Base-by-base conservation (phyloP, 768 basidiomycete genomes). In the Fibroporia radiculosa region DNA sequence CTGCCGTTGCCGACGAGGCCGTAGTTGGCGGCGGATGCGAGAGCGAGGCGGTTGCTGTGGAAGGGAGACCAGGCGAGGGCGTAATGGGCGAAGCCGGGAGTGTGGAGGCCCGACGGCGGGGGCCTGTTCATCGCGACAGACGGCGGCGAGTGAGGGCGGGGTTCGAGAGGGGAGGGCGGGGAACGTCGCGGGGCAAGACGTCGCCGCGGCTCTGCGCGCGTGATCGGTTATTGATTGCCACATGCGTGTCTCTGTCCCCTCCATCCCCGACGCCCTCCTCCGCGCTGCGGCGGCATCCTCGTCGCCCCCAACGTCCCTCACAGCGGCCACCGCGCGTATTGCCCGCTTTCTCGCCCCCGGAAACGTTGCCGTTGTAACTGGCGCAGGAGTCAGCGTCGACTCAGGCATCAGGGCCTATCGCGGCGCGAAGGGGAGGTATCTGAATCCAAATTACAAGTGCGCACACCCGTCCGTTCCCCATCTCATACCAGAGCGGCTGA, bases 401-500 rank as follows among this genome's bases (percentile, higher is more conserved):
- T 90, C 86, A 22, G 95, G 95, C 35, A 95, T 98, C 48, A 72
- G 90, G 52, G 92, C 93, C n/a, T 96, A 97, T 64, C 70, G 93
- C 46, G 93, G 93, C 1, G 61, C 59, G 49, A 87, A 93, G 57
- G 93, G 93, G 13, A 69, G 82, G 51, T 91, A 91, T 63, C 78
- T 87, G 78, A 88, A 91, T 56, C 87, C 85, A n/a, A 84, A 90
- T 62, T 90, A 87, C 70, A 83, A 80, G 86, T 88, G 56, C 53
- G 76, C 61, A 19, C 44, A 6, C 25, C 26, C n/a, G n/a, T n/a
- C n/a, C n/a, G n/a, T n/a, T n/a, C n/a, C n/a, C n/a, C n/a, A n/a
- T n/a, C n/a, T n/a, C n/a, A n/a, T n/a, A n/a, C n/a, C n/a, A n/a
- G n/a, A n/a, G n/a, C n/a, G n/a, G 8, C 29, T 31, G 29, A 31